Base-by-base conservation (phyloP, 805 yeast genomes). In the Yarrowia sp. region DNA sequence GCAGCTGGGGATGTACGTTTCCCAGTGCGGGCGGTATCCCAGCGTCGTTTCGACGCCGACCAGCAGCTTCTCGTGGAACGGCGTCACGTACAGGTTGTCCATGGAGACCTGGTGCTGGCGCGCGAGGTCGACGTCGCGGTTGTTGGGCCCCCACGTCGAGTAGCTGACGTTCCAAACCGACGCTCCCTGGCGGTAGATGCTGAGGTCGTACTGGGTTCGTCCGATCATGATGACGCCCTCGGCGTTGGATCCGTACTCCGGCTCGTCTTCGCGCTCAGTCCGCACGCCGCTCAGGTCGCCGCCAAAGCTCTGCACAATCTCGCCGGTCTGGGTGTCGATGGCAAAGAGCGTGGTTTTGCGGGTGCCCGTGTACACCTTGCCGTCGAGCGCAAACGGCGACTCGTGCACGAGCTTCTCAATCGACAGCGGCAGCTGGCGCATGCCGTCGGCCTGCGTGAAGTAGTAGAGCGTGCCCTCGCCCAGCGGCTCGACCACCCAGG, bases 401-500 rank as follows among this genome's bases (percentile, higher is more conserved):
- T 89, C 87, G 64, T 83, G 71, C 0, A 94, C 90, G 62, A 94
- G 77, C 64, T 87, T 87, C 65, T 84, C 83, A 24, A 94, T 88
- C 6, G 90, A 80, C 0, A 93, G 81, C 0, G 97, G 97, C 3
- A 94, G 78, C 69, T 83, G 87, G 69, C 88, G 90, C 22, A 94
- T 73, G 0, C 98, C 98, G 21, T 74, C 76, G 32, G 82, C 82
- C 16, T 85, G 84, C 14, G 88, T 85, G 73, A 93, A 93, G 70
- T 85, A 90, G 72, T 86, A 92, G 3, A 94, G 77, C 0, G 86
- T 77, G 0, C 99, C 99, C 63, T 88, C 96, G 4, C 85, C 86
- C 66, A 80, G 82, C 0, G 98, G 98, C 67, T 94, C 99, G 0
- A 94, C 93, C 59, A 93, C 85, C 93, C 97, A 88, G 0, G 86